A percentile compares a stretch with the other conserved stretches of the same genome.
These are phyloP conservation scores for Neopestalotiopsis sp. DNA, from an alignment of 2,329 filamentous ascomycete species.

Conservation along the genomic window DNA sequence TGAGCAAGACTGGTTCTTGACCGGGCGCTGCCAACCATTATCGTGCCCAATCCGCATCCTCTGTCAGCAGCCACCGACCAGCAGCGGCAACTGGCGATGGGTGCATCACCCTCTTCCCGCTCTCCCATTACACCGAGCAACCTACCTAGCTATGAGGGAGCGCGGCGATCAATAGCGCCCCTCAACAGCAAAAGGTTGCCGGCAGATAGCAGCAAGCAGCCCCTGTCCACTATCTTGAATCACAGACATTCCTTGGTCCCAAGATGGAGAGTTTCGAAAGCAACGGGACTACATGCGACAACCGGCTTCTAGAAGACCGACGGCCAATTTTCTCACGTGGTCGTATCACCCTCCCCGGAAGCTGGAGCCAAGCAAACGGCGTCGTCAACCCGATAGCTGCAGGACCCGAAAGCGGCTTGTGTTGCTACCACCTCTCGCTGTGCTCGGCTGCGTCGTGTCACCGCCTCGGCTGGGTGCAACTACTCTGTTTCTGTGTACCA, in stretches of 20 bases:
- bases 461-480: background rate
- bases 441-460: background rate
- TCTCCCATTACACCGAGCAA: background rate
- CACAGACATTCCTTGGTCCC: background rate
- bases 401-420: background rate
- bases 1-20: background rate
- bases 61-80: constrained; percentile 5
- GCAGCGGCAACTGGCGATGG: background rate
- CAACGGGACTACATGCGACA: background rate
- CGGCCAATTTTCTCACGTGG: background rate
- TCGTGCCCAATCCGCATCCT: background rate
- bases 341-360: background rate
- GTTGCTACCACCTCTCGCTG: background rate
- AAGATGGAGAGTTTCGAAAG: background rate
- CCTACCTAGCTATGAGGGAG: background rate
- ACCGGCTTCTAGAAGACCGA: background rate
- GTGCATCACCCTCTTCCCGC: background rate
- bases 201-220: background rate
- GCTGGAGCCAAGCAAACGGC: constrained; percentile 11
- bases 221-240: too few relatives aligned
- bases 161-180: background rate
- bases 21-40: background rate
- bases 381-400: background rate
- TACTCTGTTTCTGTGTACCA: background rate
- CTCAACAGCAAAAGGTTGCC: background rate